Evolutionary conservation across 257 asterid genomes (phyloP), one percentile per base, ranked within the genome.

Genomic region (Haberlea rhodopensis): DNA sequence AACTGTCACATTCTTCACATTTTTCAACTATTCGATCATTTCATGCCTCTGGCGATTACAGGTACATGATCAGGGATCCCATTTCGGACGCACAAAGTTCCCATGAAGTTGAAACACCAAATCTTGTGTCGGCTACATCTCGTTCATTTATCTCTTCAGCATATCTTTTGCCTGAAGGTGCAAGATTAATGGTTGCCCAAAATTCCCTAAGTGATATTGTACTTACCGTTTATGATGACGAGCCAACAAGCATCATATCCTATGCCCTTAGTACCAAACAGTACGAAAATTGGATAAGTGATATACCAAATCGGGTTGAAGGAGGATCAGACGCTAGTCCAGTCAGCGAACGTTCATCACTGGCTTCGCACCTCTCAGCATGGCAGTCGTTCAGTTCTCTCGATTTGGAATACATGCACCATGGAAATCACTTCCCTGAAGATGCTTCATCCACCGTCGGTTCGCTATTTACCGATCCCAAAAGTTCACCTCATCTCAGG

Each of bases 31-130:
- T 75, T 53, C 82, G 85, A 59, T 85, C 97, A 63, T 92, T 92
- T 70, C 96, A 92, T 68, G 96, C 95, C 63, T 92, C 89, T 52
- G 97, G 97, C 21, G 95, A 92, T 46, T 92, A 78, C 77, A 73
- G 81, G 64, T 46, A 79, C 76, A 89, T 89, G 98, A 79, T 89
- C 49, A 77, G 96, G 62, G 98, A 92, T 65, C 98, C 98, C 1
- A 64, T 87, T 58, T 49, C 77, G 26, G 76, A 58, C 21, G 75
- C 85, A 43, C 85, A 74, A 49, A 78, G 89, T 76, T 76, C 84
- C 20, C 70, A 74, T 8, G 91, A 89, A 62, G 80, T 82, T 24
- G 91, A 81, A 60, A 86, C 73, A 67, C 53, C 65, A 21, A 73
- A 79, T 72, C 72, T 79, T 68, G 70, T 74, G 21, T 62, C 68